These are phyloP conservation scores for Fraxinus dipetala DNA, from an alignment of 305 asterid genomes.

Conservation along the genomic window DNA sequence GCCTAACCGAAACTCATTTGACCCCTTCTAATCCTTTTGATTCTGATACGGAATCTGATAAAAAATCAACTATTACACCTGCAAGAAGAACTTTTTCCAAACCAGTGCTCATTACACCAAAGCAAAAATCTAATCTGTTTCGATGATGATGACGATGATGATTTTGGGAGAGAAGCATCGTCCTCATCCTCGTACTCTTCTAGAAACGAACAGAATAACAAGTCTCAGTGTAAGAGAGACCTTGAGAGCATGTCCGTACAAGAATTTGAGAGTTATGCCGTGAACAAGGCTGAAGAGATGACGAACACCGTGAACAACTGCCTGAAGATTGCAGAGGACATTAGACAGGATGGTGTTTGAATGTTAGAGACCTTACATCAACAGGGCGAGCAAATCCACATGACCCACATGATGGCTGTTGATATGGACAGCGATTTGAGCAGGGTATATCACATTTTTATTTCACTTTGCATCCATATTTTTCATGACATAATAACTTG, in stretches of 20 bases:
- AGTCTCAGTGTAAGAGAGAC: conserved; percentile 26
- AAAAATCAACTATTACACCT: neutral
- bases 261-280: conserved; percentile 75
- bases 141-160: conserved; percentile 29
- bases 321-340: conserved; percentile 76
- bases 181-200: neutral
- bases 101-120: conserved; percentile 40
- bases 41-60: neutral
- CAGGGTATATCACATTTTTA: conserved; percentile 40
- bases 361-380: conserved; percentile 73
- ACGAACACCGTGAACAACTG: conserved; percentile 68
- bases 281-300: conserved; percentile 62
- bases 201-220: conserved; percentile 20
- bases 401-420: conserved; percentile 81
- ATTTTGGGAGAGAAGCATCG: conserved; percentile 34
- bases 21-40: conserved; percentile 31
- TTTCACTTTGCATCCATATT: neutral
- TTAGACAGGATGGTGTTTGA: conserved; percentile 52
- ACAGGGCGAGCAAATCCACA: conserved; percentile 86
- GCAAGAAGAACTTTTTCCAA: conserved; percentile 71
- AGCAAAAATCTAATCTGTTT: neutral
- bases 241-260: conserved; percentile 68
- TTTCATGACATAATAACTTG: neutral
- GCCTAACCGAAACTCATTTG: conserved; percentile 25
- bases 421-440: conserved; percentile 75